phyloP scores from a whole-genome alignment of 176 grass and related monocot genomes.

The Otatea glauca region DNA sequence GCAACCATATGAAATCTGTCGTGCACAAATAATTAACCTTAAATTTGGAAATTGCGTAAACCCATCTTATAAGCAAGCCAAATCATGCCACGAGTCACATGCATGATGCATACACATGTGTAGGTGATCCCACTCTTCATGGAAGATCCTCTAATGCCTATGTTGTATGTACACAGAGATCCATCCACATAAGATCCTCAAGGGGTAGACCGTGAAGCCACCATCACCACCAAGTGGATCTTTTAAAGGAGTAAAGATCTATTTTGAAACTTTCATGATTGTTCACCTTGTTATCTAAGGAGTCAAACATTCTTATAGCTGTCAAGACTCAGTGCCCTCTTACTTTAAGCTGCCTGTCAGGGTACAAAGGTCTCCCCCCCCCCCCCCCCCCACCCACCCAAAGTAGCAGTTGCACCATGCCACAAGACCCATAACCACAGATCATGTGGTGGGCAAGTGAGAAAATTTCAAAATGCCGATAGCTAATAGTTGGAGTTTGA shows the following conservation, averaged over 20 bases:
- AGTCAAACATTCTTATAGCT: background rate
- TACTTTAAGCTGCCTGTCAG: background rate
- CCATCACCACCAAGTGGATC: background rate
- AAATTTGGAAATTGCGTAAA: no score
- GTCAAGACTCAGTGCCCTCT: background rate
- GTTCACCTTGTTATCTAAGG: background rate
- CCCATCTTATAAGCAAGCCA: no score
- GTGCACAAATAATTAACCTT: no score
- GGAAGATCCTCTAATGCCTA: no score
- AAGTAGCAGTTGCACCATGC: background rate
- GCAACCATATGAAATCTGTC: no score
- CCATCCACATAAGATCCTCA: no score
- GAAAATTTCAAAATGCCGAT: background rate
- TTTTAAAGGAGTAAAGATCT: background rate
- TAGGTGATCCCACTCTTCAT: no score
- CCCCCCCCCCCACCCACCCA: no score
- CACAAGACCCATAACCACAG: background rate
- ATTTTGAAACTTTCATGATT: slow-evolving; percentile 5
- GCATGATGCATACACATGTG: no score
- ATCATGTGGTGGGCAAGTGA: background rate
- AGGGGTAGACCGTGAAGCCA: background rate
- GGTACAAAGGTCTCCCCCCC: no score
- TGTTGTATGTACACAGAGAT: no score
- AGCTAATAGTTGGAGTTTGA: background rate
- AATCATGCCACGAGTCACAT: no score